Conservation (phyloP, 176 grass and related monocot genomes). For the Carex scoparia region DNA sequence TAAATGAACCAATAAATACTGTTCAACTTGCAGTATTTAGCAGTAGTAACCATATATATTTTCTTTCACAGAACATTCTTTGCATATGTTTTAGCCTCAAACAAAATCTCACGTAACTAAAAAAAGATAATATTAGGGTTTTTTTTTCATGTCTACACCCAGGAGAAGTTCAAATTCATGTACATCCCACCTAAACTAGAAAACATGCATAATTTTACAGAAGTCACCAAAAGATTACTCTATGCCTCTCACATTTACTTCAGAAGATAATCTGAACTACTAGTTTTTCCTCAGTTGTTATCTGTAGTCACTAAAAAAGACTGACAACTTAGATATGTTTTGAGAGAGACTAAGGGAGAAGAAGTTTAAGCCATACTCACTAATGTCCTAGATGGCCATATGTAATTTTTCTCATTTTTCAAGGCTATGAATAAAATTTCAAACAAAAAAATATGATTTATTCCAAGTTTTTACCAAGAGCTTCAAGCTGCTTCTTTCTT, state of each 20-base stretch:
- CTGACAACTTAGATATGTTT: background rate
- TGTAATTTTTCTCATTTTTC: background rate
- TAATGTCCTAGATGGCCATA: background rate
- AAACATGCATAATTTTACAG: background rate
- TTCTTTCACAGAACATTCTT: background rate
- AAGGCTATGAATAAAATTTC: background rate
- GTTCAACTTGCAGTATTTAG: background rate
- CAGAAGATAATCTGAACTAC: background rate
- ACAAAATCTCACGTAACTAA: background rate
- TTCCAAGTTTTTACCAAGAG: constrained; percentile 56
- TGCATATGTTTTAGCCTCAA: background rate
- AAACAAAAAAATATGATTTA: constrained; percentile 2
- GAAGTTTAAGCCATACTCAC: background rate
- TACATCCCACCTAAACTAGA: background rate
- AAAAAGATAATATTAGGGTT: background rate
- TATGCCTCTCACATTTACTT: background rate
- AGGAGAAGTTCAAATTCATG: background rate
- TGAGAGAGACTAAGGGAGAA: background rate
- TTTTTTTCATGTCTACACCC: background rate
- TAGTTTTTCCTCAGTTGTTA: background rate
- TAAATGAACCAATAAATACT: background rate
- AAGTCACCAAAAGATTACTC: background rate
- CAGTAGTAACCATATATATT: background rate
- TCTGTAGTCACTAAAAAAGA: background rate
- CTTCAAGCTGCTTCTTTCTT: constrained; percentile 98